Evolutionary conservation across 257 asterid genomes (phyloP).

Genomic region (Jacaranda mimosifolia): DNA sequence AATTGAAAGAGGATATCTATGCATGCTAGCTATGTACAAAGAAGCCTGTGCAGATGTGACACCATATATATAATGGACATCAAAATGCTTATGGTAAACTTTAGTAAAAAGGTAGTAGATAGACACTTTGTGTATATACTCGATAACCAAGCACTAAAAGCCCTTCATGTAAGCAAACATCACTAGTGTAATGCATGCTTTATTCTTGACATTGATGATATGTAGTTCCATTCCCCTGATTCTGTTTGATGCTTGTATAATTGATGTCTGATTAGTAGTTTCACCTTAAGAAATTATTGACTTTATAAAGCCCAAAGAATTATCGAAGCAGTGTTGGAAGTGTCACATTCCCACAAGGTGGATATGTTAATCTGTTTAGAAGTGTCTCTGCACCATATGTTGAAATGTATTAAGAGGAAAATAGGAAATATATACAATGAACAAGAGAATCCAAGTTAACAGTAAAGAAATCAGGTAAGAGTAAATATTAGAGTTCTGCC

Average conservation of each 20-base stretch:
- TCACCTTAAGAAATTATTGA: background rate
- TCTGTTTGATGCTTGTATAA: background rate
- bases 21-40: slow-evolving; percentile 7
- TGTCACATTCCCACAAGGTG: background rate
- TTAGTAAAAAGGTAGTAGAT: background rate
- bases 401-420: background rate
- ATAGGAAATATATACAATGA: background rate
- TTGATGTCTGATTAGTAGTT: background rate
- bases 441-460: background rate
- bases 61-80: background rate
- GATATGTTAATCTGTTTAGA: background rate
- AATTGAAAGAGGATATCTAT: background rate
- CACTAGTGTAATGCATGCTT: background rate
- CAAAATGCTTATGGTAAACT: background rate
- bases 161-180: background rate
- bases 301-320: background rate
- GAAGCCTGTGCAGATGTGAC: background rate
- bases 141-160: background rate
- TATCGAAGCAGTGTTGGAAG: background rate
- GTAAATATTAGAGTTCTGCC: background rate
- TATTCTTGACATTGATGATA: background rate
- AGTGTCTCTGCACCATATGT: background rate
- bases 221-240: background rate
- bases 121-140: background rate
- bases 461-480: background rate